phyloP scores from a whole-genome alignment of 345 rosid species.

The Dimocarpus longan region DNA sequence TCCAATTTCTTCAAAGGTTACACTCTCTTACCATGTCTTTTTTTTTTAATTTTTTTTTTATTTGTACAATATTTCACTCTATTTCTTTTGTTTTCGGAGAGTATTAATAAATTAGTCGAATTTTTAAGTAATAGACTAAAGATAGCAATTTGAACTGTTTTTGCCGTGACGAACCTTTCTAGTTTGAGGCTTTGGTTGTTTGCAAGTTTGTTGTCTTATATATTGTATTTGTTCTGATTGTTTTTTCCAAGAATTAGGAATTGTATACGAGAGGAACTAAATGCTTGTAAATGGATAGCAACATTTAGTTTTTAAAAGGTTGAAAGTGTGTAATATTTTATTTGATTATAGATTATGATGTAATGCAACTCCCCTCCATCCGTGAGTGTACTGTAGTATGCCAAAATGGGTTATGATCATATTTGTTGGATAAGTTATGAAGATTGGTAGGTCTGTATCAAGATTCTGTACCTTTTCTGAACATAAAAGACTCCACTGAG shows the following conservation, averaged over 20 bases:
- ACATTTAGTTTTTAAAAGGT: background rate
- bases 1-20: constrained; percentile 58
- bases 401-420: background rate
- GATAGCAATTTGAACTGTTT: background rate
- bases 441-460: background rate
- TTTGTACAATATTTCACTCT: background rate
- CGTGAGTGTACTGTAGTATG: background rate
- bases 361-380: background rate
- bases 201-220: background rate
- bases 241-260: background rate
- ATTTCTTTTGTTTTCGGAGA: background rate
- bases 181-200: background rate
- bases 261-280: background rate
- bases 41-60: background rate
- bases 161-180: background rate
- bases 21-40: background rate
- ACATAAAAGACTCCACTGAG: background rate
- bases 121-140: background rate
- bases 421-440: background rate
- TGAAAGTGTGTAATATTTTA: background rate
- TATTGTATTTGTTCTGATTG: background rate
- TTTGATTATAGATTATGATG: background rate
- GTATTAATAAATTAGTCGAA: background rate
- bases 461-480: background rate
- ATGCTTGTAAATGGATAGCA: background rate